Conservation (phyloP, 202 grass and related monocot genomes). For the Hordeum pubiflorum region DNA sequence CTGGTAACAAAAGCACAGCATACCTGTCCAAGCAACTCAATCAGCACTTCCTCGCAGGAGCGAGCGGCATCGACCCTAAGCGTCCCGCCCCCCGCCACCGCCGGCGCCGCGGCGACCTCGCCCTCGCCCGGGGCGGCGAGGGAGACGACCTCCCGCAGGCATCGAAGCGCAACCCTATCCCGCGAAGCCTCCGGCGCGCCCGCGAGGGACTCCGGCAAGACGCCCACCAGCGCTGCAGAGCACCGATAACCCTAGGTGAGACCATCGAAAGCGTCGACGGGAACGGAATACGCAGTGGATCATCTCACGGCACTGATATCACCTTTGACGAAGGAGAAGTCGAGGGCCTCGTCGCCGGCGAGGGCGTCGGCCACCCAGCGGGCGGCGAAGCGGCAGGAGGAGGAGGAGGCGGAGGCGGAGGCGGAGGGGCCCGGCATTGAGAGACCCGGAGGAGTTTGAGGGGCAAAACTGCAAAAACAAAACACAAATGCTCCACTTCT, state of each 20-base stretch:
- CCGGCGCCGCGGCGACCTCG: background rate
- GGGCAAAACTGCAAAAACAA: background rate
- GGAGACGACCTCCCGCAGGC: constrained; percentile 14
- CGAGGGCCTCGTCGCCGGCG: constrained; percentile 18
- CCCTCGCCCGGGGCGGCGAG: background rate
- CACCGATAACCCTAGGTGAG: constrained; percentile 21
- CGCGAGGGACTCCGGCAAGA: constrained; percentile 10
- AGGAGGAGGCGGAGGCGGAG: background rate
- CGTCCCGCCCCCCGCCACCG: background rate
- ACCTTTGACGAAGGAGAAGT: constrained; percentile 26
- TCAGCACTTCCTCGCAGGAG: constrained; percentile 8
- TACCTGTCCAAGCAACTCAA: constrained; percentile 12
- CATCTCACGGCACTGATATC: too few relatives aligned
- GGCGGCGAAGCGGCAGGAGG: background rate
- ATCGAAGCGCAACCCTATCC: constrained; percentile 27
- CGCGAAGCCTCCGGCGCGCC: constrained; percentile 15
- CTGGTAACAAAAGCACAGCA: background rate
- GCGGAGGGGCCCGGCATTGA: background rate
- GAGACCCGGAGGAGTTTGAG: background rate
- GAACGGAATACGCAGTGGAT: background rate
- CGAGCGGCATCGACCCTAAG: background rate
- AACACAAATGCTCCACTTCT: background rate
- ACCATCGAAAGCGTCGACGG: background rate
- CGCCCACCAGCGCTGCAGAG: constrained; percentile 23
- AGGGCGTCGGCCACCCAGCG: constrained; percentile 26